Percentiles rank a stretch among this genome's conserved stretches.
phyloP scores from a whole-genome alignment of 2,329 filamentous ascomycete species.

The Blastomyces silverae region DNA sequence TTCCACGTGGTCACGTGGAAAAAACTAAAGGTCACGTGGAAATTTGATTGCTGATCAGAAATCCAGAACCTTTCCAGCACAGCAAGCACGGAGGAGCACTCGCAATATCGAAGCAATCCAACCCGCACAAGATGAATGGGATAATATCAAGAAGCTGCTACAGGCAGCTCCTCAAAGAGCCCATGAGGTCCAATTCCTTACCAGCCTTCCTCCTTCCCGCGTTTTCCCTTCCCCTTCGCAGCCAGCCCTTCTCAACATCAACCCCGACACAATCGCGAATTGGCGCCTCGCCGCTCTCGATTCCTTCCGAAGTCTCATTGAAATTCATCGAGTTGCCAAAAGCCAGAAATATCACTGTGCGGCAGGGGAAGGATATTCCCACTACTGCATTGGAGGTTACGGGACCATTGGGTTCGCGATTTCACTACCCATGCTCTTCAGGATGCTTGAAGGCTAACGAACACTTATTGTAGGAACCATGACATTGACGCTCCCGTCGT shows the following conservation, averaged over 20 bases:
- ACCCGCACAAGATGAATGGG: conserved; percentile 53
- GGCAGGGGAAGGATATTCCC: conserved; percentile 44
- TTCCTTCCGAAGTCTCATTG: conserved; percentile 78
- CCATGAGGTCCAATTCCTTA: conserved; percentile 48
- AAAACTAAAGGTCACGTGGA: neutral
- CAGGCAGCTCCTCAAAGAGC: conserved; percentile 49
- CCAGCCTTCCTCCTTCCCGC: conserved; percentile 68
- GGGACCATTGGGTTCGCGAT: conserved; percentile 65
- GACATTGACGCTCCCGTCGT: conserved; percentile 70
- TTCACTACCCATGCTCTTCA: conserved; percentile 8
- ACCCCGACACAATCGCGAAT: conserved; percentile 68
- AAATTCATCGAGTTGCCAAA: conserved; percentile 57
- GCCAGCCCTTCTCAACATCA: conserved; percentile 65
- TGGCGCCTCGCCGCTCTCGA: conserved; percentile 68
- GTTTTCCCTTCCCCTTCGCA: conserved; percentile 46
- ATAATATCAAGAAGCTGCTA: conserved; percentile 56
- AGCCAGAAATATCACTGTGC: conserved; percentile 47
- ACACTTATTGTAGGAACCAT: conserved; percentile 55
- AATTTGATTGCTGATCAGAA: neutral
- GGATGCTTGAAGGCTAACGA: conserved; percentile 19
- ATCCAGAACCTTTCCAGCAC: conserved; percentile 8
- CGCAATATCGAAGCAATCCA: conserved; percentile 5
- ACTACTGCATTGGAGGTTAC: conserved; percentile 63
- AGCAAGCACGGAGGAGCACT: neutral
- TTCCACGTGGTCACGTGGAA: neutral